Base-by-base conservation (phyloP, 2,329 filamentous ascomycete species). In the Helotiales sp. region DNA sequence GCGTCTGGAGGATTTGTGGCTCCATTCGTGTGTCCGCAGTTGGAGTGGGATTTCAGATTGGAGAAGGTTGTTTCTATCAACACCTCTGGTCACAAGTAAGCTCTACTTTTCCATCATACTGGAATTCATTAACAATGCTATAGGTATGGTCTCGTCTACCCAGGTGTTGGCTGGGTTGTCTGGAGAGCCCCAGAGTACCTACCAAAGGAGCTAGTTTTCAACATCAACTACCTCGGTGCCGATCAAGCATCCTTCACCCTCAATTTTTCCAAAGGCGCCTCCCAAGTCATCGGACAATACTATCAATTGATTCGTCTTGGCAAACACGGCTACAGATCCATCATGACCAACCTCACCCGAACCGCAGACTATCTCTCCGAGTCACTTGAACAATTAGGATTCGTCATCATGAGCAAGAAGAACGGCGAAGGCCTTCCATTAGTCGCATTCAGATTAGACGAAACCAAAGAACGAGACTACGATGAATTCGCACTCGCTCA, bases 171-270 rank as follows among this genome's bases (percentile, higher is more conserved):
- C 58, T 98, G 93, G 93, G 86, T 93, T 10, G 80, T 97, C 64
- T 97, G 93, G 92, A 86, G 93, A 48, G 84, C 86, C 36, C 84
- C 90, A 51, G 88, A 95, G 73, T 95, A 81, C 75, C 82, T 96
- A 2, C 93, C 93, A 7, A 82, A 72, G 71, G 93, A 97, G 70
- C 86, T 97, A 22, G 91, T 98, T 68, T 98, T 98, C 84, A 97
- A 96, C 81, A 97, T 98, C 83, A 97, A 97, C 82, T 98, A 98
- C 77, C 88, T 97, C 5, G 93, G 93, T 50, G 93, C 93, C 10
- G 91, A 97, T 71, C 93, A 98, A 73, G 89, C 92, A 2, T 96
- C 91, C 2, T 97, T 97, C 77, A 97, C 93, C 0, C 85, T 98
- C 59, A 98, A 98, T 81, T 98, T 98, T 80, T 96, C 90, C 71